phyloP scores from a whole-genome alignment of 768 basidiomycete genomes.

The Boletus rex-veris region DNA sequence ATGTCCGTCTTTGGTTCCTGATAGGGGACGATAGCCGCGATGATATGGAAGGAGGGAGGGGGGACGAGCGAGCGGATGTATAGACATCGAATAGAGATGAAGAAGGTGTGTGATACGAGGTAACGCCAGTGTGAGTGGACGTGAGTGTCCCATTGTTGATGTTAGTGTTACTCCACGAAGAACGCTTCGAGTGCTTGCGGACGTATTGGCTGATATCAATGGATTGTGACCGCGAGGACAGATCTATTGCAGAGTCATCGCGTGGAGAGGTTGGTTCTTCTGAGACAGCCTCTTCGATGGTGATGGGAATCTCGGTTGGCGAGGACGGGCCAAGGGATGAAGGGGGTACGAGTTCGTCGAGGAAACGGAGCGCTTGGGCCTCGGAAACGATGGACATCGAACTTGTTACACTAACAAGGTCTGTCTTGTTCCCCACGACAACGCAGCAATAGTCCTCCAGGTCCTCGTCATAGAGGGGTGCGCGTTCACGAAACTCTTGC shows the following conservation, averaged over 20 bases:
- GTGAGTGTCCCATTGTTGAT: slow-evolving; percentile 49
- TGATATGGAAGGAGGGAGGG: slow-evolving; percentile 37
- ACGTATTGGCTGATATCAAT: slow-evolving; percentile 26
- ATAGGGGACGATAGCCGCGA: slow-evolving; percentile 28
- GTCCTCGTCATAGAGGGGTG: slow-evolving; percentile 65
- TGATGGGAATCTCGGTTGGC: slow-evolving; percentile 6
- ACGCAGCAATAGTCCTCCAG: slow-evolving; percentile 64
- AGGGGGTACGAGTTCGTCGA: slow-evolving; percentile 55
- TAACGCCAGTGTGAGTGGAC: slow-evolving; percentile 54
- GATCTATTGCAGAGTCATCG: slow-evolving; percentile 8
- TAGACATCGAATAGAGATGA: slow-evolving; percentile 70
- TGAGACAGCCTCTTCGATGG: slow-evolving; percentile 7
- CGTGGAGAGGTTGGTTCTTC: slow-evolving; percentile 14
- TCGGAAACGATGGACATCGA: slow-evolving; percentile 31
- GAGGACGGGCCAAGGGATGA: slow-evolving; percentile 11
- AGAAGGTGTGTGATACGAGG: slow-evolving; percentile 74
- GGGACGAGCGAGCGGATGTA: slow-evolving; percentile 60
- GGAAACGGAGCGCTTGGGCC: slow-evolving; percentile 47
- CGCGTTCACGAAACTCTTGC: slow-evolving; percentile 65
- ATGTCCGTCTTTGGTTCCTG: slow-evolving; percentile 35
- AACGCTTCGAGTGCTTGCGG: slow-evolving; percentile 38
- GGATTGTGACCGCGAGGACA: slow-evolving; percentile 19
- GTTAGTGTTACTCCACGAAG: slow-evolving; percentile 44
- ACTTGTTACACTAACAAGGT: slow-evolving; percentile 37
- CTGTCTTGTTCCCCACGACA: slow-evolving; percentile 76